Base-by-base conservation (phyloP, 2,329 filamentous ascomycete species). In the Rhynchosporium graminicola region DNA sequence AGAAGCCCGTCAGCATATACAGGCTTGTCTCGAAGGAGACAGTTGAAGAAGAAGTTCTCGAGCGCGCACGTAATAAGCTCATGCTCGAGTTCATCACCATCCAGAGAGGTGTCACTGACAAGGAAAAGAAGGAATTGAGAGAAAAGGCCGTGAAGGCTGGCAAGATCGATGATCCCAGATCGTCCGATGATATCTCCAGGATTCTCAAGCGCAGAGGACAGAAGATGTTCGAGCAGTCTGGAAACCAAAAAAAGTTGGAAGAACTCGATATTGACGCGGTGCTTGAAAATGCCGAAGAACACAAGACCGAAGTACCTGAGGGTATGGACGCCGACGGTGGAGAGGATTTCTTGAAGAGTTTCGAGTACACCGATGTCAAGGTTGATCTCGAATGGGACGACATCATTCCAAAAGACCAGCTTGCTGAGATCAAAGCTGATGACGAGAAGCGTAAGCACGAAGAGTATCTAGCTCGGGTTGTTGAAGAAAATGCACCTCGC, bases 181-280 rank as follows among this genome's bases (percentile, higher is more conserved):
- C 92, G 2, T 91, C 91, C 0, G 94, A 97, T 68, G 95, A 97
- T 73, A 98, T 98, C 68, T 96, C 95, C 66, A 90, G 91, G 76
- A 96, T 99, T 63, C 84, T 99, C 73, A 98, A 98, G 79, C 92
- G 94, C 77, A 90, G 95, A 69, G 96, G 95, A n/a, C 95, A 97
- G 74, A 97, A 95, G 77, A 96, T 99, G 89, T 99, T 99, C 70
- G 94, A 98, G 77, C 94, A 97, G 75, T 95, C 91, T 10, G 91
- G 92, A 63, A 99, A 99, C 74, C 95, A 99, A 76, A 90, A 94
- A 78, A 95, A 96, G 74, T 83, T 99, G 4, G 95, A 99, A 77
- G 92, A 97, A 76, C 87, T 99, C 29, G 95, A 99, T 74, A 98
- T 99, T 69, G 96, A 99, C 74, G 92, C 93, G 8, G 95, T 99